phyloP scores from a whole-genome alignment of 805 yeast species.

The Torulaspora delbrueckii region DNA sequence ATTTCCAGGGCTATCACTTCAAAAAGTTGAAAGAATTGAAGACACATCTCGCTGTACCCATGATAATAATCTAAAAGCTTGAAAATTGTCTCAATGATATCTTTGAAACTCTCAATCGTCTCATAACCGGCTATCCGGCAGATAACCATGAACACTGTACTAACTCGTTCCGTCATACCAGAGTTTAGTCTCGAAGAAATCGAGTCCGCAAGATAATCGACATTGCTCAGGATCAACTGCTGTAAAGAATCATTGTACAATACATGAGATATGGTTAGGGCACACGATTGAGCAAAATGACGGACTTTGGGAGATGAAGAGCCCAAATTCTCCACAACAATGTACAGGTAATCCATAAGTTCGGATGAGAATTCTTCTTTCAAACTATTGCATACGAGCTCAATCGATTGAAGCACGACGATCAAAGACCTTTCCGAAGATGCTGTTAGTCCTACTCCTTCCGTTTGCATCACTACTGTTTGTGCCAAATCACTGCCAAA shows the following conservation, averaged over 20 bases:
- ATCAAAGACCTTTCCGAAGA: slow-evolving; percentile 25
- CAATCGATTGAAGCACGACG: slow-evolving; percentile 20
- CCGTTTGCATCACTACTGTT: slow-evolving; percentile 23
- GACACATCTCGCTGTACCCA: slow-evolving; percentile 67
- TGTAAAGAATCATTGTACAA: slow-evolving; percentile 55
- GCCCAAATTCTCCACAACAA: slow-evolving; percentile 69
- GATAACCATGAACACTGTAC: slow-evolving; percentile 64
- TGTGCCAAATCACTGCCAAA: slow-evolving; percentile 43
- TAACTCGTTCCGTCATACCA: slow-evolving; percentile 67
- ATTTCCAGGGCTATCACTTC: slow-evolving; percentile 52
- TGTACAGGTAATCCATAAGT: slow-evolving; percentile 65
- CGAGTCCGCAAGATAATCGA: slow-evolving; percentile 77
- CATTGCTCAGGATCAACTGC: slow-evolving; percentile 55
- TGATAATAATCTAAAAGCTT: slow-evolving; percentile 77
- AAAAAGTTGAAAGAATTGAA: slow-evolving; percentile 70
- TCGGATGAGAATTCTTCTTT: slow-evolving; percentile 46
- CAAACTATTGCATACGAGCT: slow-evolving; percentile 13
- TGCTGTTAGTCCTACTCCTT: slow-evolving; percentile 14
- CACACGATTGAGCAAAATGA: slow-evolving; percentile 49
- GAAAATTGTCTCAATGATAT: slow-evolving; percentile 69
- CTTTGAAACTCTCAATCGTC: slow-evolving; percentile 61
- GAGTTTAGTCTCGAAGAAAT: slow-evolving; percentile 66
- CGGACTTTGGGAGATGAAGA: slow-evolving; percentile 44
- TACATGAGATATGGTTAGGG: slow-evolving; percentile 45
- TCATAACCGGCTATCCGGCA: slow-evolving; percentile 65